These are phyloP conservation scores for Boletus sp. DNA, from an alignment of 768 basidiomycete genomes.

Conservation along the genomic window DNA sequence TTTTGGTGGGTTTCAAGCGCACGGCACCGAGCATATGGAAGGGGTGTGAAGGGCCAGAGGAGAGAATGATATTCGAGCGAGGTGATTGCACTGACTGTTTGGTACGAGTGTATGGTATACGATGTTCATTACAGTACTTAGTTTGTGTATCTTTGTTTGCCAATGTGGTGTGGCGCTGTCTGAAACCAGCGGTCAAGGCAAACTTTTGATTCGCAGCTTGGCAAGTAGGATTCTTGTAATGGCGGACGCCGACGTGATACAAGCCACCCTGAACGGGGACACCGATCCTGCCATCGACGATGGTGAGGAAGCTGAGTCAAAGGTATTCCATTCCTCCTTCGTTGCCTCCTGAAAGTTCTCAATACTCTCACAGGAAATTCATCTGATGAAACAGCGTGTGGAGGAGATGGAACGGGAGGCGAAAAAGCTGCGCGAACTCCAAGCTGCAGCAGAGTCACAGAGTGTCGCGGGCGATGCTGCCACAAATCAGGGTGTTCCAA, in stretches of 20 bases:
- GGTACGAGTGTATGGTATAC: not conserved
- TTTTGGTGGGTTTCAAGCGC: not conserved
- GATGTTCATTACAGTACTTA: too few relatives aligned
- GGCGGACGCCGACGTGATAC: conserved; percentile 52
- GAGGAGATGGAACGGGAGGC: conserved; percentile 94
- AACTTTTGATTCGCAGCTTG: conserved; percentile 23
- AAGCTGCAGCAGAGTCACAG: conserved; percentile 70
- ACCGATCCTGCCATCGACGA: conserved; percentile 44
- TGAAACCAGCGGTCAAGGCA: conserved; percentile 11
- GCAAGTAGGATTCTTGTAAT: conserved; percentile 33
- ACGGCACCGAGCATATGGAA: not conserved
- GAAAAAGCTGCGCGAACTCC: conserved; percentile 81
- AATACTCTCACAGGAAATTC: conserved; percentile 62
- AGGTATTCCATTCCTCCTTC: conserved; percentile 36
- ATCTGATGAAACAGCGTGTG: conserved; percentile 88
- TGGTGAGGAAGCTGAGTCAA: conserved; percentile 63
- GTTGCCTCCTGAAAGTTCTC: conserved; percentile 11
- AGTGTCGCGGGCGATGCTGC: conserved; percentile 43
- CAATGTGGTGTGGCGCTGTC: conserved; percentile 15
- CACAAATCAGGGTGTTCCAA: conserved; percentile 47
- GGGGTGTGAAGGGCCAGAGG: not conserved
- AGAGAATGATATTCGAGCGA: not conserved
- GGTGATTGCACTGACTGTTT: not conserved
- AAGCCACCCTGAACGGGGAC: conserved; percentile 35
- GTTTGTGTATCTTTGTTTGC: conserved; percentile 31